Conservation (phyloP, 169 alveolate species). For the Miamiensis avidus region DNA sequence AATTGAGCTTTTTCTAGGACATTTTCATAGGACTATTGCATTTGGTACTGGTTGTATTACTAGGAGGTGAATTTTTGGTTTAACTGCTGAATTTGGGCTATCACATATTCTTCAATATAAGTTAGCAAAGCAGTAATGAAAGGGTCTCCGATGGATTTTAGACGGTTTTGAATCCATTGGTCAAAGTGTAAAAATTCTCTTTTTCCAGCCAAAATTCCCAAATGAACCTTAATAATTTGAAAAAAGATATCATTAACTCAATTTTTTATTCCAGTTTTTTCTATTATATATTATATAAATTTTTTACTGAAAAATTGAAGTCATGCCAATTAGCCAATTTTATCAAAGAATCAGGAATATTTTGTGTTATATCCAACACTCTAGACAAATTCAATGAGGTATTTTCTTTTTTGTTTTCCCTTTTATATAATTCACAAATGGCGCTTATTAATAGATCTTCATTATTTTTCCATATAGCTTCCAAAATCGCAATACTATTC, state of each 20-base stretch:
- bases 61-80: slow-evolving; percentile 12
- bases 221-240: slow-evolving; percentile 35
- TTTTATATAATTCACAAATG: slow-evolving; percentile 76
- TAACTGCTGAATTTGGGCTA: slow-evolving; percentile 54
- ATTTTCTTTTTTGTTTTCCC: slow-evolving; percentile 61
- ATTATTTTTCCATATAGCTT: slow-evolving; percentile 80
- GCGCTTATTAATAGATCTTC: slow-evolving; percentile 77
- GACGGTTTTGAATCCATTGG: slow-evolving; percentile 75
- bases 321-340: slow-evolving; percentile 75
- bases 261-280: too few relatives aligned
- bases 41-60: slow-evolving; percentile 7
- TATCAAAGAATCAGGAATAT: slow-evolving; percentile 75
- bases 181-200: slow-evolving; percentile 88
- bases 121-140: slow-evolving; percentile 73
- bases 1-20: slow-evolving; percentile 78
- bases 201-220: slow-evolving; percentile 86
- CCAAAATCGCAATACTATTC: slow-evolving; percentile 73
- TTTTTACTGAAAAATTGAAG: slow-evolving; percentile 70
- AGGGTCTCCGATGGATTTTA: slow-evolving; percentile 71
- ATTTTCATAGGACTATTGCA: slow-evolving; percentile 35
- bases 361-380: slow-evolving; percentile 86
- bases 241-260: too few relatives aligned
- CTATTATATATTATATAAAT: too few relatives aligned
- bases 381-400: slow-evolving; percentile 74
- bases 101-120: slow-evolving; percentile 74